phyloP scores from a whole-genome alignment of 192 early-diverging fungal genomes.

The Coemansia asiatica region DNA sequence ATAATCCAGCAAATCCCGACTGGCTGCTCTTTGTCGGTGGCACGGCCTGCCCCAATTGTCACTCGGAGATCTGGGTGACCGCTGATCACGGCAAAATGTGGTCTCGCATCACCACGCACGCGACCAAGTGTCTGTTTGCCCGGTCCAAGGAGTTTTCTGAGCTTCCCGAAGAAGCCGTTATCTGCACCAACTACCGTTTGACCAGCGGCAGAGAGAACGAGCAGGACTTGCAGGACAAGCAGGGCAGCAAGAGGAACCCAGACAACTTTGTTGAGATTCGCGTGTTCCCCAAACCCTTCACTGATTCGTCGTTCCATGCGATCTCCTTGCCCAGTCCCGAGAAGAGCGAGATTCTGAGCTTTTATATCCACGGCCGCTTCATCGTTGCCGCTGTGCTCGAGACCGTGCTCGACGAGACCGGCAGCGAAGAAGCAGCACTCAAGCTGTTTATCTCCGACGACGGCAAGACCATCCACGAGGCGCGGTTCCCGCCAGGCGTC shows the following conservation, averaged over 20 bases:
- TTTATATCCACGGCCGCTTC: conserved; percentile 45
- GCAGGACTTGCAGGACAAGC: conserved; percentile 37
- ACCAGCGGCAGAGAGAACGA: conserved; percentile 59
- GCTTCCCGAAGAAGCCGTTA: conserved; percentile 69
- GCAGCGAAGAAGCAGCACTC: conserved; percentile 42
- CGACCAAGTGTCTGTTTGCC: conserved; percentile 84
- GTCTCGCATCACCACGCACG: conserved; percentile 76
- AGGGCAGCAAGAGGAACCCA: conserved; percentile 21
- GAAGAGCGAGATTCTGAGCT: conserved; percentile 24
- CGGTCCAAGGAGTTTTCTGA: conserved; percentile 58
- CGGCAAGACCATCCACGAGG: conserved; percentile 68
- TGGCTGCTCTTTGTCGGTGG: conserved; percentile 85
- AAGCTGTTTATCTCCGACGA: conserved; percentile 73
- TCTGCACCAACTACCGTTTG: conserved; percentile 67
- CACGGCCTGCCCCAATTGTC: conserved; percentile 56
- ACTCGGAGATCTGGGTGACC: conserved; percentile 72
- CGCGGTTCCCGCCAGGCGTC: conserved; percentile 82
- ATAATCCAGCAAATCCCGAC: conserved; percentile 82
- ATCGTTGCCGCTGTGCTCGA: conserved; percentile 35
- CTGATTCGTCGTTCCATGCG: conserved; percentile 9
- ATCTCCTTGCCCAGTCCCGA: conserved; percentile 24
- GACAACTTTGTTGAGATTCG: conserved; percentile 73
- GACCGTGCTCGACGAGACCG: conserved; percentile 18
- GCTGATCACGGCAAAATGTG: conserved; percentile 71
- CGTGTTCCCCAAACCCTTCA: conserved; percentile 47